Evolutionary conservation across 2,329 filamentous ascomycete genomes (phyloP), one percentile per base, ranked within the genome.

Genomic region (Colletotrichum tamarilloi): DNA sequence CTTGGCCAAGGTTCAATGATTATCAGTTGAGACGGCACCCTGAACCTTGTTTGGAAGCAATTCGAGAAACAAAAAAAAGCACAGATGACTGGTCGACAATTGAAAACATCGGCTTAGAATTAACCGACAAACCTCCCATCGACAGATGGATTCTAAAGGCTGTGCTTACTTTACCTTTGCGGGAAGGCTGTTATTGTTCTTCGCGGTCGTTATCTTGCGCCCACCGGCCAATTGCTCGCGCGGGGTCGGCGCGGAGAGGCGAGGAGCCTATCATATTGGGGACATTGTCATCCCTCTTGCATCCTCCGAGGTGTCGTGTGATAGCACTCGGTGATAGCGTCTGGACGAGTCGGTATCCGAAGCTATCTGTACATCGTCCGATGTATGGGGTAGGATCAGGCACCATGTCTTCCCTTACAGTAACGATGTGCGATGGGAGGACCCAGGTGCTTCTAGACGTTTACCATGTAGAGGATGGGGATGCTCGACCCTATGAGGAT

Each of bases 251-350:
- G n/a, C 53, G 32, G 42, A 24, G 35, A 49, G 32, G 26, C 11
- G 16, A 24, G 24, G 14, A n/a, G 60, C 70, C 60, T 65, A 73
- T 73, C 67, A 65, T 6, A 35, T 32, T 12, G 55, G 12, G 11
- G 67, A 28, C 60, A 30, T 73, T 70, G 67, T 60, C 56, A 65
- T 62, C 66, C 42, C 38, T 62, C 19, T 9, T 69, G 35, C 26
- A 28, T 30, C 22, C 6, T 32, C 42, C 19, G 5, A 14, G 66
- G 66, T 49, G 42, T 49, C 70, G 42, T 60, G 67, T 70, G 60
- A 62, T 56, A 35, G 56, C 30, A 19, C 35, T 52, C 24, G 58
- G 55, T 22, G 60, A 60, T 55, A 60, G 35, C n/a, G 22, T 24
- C 55, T 12, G 9, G 6, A 30, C 6, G 7, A 24, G 19, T 52